Base-by-base conservation (phyloP, 139 green algal species). In the Mesotaenium endlicherianum region DNA sequence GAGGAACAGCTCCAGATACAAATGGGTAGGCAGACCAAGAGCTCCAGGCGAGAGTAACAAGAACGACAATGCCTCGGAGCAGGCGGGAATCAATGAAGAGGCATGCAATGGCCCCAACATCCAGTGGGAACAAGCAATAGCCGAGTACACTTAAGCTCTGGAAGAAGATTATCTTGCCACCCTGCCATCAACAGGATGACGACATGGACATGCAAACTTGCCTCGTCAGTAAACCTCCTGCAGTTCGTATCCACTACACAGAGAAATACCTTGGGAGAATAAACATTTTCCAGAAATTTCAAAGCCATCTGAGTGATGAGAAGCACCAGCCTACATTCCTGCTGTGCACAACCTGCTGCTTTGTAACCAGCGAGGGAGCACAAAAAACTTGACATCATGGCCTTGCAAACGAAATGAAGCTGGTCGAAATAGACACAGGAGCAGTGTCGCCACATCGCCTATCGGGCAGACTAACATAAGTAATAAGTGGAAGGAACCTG, bases 51-150 rank as follows among this genome's bases (percentile, higher is more conserved):
- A 98, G 64, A 47, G 88, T 91, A 17, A 92, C 31, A 5, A 92
- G 1, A 1, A 91, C 59, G 36, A 94, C 71, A 0, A 92, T 14
- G 1, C 89, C 80, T 80, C 89, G 34, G n/a, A 83, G 74, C 3
- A 72, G 14, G 53, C 80, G 86, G 53, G 70, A 86, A 26, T 45
- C 40, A 30, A 91, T 75, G 20, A 87, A 82, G 0, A 91, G 80
- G 77, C 92, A 95, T 0, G 97, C 80, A 3, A 97, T 88, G 17
- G 94, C 92, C 0, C 92, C 93, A 0, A 97, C 55, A 40, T 93
- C 91, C 36, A 99, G 84, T n/a, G 96, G 96, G 83, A 98, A 98
- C 2, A 98, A 81, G 92, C 96, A 99, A 90, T 99, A 99, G n/a
- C 96, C 96, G 36, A 99, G 91, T 69, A 99, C 84, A 83, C 92